phyloP scores from a whole-genome alignment of 2,329 filamentous ascomycete species.

The Boeremia exigua region DNA sequence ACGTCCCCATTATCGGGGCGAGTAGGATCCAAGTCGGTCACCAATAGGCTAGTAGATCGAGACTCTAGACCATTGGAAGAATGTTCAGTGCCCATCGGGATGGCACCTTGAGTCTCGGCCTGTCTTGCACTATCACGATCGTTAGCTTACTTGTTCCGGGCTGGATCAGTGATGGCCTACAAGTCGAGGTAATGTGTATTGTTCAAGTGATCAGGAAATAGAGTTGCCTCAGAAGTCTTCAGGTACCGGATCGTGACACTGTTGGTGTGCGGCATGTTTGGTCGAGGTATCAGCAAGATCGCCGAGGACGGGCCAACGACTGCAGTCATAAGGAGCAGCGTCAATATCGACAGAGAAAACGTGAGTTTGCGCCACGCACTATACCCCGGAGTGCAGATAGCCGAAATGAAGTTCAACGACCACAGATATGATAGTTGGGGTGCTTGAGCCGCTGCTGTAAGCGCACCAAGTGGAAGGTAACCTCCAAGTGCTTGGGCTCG shows the following conservation, averaged over 20 bases:
- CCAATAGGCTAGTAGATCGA: too few species aligned
- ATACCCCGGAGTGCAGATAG: not conserved
- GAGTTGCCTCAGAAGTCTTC: not conserved
- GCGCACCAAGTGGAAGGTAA: not conserved
- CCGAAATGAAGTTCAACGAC: not conserved
- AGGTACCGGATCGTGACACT: not conserved
- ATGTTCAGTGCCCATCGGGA: too few species aligned
- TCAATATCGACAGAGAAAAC: not conserved
- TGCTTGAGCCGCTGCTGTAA: not conserved
- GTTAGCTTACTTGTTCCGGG: too few species aligned
- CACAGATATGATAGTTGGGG: not conserved
- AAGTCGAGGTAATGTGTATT: not conserved
- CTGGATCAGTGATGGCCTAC: too few species aligned
- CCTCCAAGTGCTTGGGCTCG: not conserved
- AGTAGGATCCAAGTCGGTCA: too few species aligned
- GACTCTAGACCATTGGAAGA: too few species aligned
- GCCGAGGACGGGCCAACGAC: not conserved
- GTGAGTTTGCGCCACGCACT: not conserved
- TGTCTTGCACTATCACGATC: too few species aligned
- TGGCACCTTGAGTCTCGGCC: too few species aligned
- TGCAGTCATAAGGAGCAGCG: not conserved
- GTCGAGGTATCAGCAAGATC: not conserved
- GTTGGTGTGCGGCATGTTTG: not conserved
- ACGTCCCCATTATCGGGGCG: too few species aligned
- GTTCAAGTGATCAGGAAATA: not conserved